Evolutionary conservation across 352 stramenopile genomes (phyloP).

Genomic region (Halophytophthora batemanensis): DNA sequence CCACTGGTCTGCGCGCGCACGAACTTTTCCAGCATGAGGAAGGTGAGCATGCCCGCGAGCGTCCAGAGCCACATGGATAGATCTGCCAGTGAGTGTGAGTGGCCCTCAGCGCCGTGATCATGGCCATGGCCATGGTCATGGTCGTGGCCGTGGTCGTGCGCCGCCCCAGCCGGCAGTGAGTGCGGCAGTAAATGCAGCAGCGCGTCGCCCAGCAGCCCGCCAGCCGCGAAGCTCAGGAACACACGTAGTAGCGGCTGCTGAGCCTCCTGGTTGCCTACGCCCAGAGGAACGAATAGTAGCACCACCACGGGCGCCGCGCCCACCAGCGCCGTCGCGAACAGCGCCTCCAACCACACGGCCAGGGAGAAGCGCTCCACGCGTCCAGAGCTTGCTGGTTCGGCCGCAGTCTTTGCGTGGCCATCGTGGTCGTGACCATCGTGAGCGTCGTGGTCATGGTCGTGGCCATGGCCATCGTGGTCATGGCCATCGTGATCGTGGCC

Average conservation of each 20-base stretch:
- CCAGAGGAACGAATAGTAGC: constrained; percentile 69
- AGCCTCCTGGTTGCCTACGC: constrained; percentile 42
- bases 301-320: constrained; percentile 68
- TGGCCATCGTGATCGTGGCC: constrained; percentile 3
- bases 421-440: constrained; percentile 22
- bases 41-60: constrained; percentile 67
- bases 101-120: constrained; percentile 38
- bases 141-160: constrained; percentile 21
- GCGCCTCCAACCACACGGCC: constrained; percentile 54
- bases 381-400: too few species aligned
- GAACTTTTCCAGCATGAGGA: constrained; percentile 83
- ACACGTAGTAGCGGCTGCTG: constrained; percentile 75
- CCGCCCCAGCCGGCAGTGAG: constrained; percentile 46
- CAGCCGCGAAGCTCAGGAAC: constrained; percentile 87
- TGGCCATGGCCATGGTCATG: constrained; percentile 41
- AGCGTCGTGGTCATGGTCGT: constrained; percentile 13
- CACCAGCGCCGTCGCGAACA: constrained; percentile 72
- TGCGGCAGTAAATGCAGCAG: constrained; percentile 91
- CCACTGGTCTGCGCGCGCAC: constrained; percentile 59
- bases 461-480: constrained; percentile 13
- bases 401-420: constrained; percentile 1
- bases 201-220: constrained; percentile 86
- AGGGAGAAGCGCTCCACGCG: constrained; percentile 34
- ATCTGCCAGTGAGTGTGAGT: constrained; percentile 62
- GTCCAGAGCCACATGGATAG: constrained; percentile 75